A percentile compares a stretch with the other conserved stretches of the same genome.
These are phyloP conservation scores for Curvularia spicifera DNA, from an alignment of 2,329 filamentous ascomycete species.

Conservation along the genomic window DNA sequence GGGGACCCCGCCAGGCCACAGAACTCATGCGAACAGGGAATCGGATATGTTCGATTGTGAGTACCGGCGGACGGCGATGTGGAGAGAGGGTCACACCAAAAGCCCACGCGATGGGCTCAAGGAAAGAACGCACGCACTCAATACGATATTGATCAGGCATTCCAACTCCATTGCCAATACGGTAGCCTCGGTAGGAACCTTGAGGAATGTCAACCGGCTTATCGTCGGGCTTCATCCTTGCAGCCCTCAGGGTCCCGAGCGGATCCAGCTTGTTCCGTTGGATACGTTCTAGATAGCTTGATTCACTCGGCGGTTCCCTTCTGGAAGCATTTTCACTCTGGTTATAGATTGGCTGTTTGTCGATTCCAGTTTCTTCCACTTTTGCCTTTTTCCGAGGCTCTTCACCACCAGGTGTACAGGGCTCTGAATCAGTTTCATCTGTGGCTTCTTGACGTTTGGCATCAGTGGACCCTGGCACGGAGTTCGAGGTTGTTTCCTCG, in stretches of 20 bases:
- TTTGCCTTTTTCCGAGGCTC: constrained; percentile 51
- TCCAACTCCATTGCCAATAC: constrained; percentile 62
- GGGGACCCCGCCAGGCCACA: constrained; percentile 60
- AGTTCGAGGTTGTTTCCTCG: constrained; percentile 7
- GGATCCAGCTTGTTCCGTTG: constrained; percentile 33
- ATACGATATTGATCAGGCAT: constrained; percentile 66
- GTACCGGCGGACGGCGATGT: constrained; percentile 55
- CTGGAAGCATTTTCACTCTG: constrained; percentile 19
- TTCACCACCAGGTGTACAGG: constrained; percentile 23
- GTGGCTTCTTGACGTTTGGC: constrained; percentile 12
- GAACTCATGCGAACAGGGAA: constrained; percentile 64
- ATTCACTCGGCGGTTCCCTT: constrained; percentile 13
- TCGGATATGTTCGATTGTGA: constrained; percentile 58
- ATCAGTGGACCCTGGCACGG: constrained; percentile 8
- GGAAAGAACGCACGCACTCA: constrained; percentile 61
- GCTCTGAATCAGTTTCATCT: constrained; percentile 20
- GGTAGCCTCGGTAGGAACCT: constrained; percentile 63
- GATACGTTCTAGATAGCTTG: constrained; percentile 31
- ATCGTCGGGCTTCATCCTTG: constrained; percentile 27
- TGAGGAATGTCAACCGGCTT: constrained; percentile 37
- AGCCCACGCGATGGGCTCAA: constrained; percentile 64
- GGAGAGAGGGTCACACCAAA: constrained; percentile 62
- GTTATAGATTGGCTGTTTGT: constrained; percentile 19
- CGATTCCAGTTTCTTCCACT: constrained; percentile 34
- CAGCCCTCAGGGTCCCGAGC: constrained; percentile 36